Conservation (phyloP, 352 stramenopile species). For the Paralagenidium karlingii region DNA sequence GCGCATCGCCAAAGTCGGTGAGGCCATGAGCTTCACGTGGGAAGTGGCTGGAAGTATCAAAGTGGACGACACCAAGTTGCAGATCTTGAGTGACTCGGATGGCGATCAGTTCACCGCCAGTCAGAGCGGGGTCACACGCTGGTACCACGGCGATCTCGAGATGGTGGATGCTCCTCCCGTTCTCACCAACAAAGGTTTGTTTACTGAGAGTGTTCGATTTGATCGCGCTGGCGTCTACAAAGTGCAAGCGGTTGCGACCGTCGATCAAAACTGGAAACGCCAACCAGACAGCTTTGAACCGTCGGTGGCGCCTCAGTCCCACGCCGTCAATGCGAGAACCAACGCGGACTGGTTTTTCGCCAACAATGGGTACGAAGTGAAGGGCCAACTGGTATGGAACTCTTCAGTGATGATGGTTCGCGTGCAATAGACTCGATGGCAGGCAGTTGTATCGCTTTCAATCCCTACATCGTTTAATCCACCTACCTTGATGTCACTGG, state of each 20-base stretch:
- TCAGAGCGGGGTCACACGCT: no score
- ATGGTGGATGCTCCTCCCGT: no score
- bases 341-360: slow-evolving; percentile 44
- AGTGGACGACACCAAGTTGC: no score
- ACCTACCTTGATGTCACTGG: no score
- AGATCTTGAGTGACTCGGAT: no score
- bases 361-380: slow-evolving; percentile 57
- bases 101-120: no score
- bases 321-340: slow-evolving; percentile 71
- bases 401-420: slow-evolving; percentile 25
- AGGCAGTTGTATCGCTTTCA: no score
- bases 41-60: no score
- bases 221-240: slow-evolving; percentile 24
- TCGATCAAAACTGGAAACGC: slow-evolving; percentile 39
- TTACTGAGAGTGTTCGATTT: slow-evolving; percentile 48
- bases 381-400: slow-evolving; percentile 40
- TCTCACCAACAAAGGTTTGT: no score
- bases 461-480: no score
- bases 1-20: background rate
- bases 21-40: background rate
- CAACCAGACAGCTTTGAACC: slow-evolving; percentile 38
- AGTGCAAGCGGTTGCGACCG: slow-evolving; percentile 42
- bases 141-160: no score
- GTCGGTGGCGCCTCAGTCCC: slow-evolving; percentile 52
- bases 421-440: no score